These are phyloP conservation scores for Urtica urens DNA, from an alignment of 306 rosid genomes.

Conservation along the genomic window DNA sequence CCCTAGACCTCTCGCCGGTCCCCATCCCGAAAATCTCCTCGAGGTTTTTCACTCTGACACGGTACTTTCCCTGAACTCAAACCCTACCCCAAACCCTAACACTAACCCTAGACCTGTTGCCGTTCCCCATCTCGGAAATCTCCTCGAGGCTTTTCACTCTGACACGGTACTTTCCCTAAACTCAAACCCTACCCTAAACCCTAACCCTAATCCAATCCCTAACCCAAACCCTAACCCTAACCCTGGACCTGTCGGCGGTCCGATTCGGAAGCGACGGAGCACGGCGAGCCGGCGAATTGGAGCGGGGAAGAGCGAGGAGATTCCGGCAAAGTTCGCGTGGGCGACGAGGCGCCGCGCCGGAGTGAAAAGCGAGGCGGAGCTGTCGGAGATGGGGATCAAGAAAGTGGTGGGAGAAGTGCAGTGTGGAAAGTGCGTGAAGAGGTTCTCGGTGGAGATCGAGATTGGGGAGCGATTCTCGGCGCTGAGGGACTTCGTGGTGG, in stretches of 20 bases:
- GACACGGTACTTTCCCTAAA: too few species aligned
- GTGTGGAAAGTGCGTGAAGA: constrained; percentile 29
- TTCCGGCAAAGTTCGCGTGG: constrained; percentile 37
- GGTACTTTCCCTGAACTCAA: too few species aligned
- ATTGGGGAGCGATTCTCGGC: neutral
- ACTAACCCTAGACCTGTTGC: too few species aligned
- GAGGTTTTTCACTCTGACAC: too few species aligned
- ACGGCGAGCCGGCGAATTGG: neutral
- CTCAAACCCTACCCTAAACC: too few species aligned
- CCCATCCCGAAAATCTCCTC: neutral
- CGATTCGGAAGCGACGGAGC: constrained; percentile 1
- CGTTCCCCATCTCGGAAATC: too few species aligned
- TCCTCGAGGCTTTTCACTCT: too few species aligned
- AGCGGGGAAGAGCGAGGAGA: neutral
- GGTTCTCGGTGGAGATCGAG: constrained; percentile 11
- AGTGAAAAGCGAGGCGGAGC: neutral
- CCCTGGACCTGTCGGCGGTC: neutral
- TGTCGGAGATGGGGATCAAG: neutral
- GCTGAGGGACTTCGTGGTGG: neutral
- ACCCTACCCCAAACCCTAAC: too few species aligned
- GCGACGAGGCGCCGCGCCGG: constrained; percentile 28
- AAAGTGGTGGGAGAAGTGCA: constrained; percentile 23
- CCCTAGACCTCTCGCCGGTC: too few species aligned
- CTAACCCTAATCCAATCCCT: too few species aligned
- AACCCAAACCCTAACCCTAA: too few species aligned